Percentiles rank a stretch among this genome's conserved stretches.
Evolutionary conservation across 2,329 filamentous ascomycete genomes (phyloP).

Genomic region (Epichloe scottii): DNA sequence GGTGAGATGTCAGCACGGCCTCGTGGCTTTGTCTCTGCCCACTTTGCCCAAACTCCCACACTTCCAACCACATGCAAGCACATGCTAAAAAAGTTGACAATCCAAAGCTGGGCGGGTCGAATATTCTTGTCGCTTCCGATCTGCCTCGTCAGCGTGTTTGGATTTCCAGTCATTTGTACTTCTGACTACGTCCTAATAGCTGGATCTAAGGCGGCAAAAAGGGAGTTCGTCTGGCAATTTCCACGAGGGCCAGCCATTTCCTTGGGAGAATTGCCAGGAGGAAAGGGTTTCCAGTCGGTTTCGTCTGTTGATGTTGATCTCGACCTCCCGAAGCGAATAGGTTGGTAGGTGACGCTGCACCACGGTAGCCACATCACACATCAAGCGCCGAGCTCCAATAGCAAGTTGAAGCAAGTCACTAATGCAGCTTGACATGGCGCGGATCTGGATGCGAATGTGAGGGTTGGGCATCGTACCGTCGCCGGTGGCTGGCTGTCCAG

Average conservation of each 20-base stretch:
- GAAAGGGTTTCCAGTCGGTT: too few species aligned
- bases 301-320: not conserved
- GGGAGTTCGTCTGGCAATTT: too few species aligned
- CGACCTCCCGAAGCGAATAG: not conserved
- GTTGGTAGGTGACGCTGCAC: not conserved
- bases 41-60: not conserved
- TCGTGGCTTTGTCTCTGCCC: not conserved
- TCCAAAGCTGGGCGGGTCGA: not conserved
- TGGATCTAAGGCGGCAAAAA: too few species aligned
- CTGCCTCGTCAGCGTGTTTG: too few species aligned
- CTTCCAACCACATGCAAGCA: not conserved
- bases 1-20: not conserved
- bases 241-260: too few species aligned
- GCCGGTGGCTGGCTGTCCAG: not conserved
- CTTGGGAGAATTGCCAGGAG: too few species aligned
- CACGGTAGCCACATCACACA: not conserved
- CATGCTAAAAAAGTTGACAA: not conserved
- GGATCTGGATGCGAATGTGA: not conserved
- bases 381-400: too few species aligned
- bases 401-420: too few species aligned
- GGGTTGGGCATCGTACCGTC: not conserved
- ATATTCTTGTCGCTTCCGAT: too few species aligned
- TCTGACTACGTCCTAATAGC: too few species aligned
- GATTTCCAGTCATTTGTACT: too few species aligned
- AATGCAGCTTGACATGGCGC: not conserved